Evolutionary conservation across 2,329 filamentous ascomycete species (phyloP).

Genomic region (Claviceps sorghi): DNA sequence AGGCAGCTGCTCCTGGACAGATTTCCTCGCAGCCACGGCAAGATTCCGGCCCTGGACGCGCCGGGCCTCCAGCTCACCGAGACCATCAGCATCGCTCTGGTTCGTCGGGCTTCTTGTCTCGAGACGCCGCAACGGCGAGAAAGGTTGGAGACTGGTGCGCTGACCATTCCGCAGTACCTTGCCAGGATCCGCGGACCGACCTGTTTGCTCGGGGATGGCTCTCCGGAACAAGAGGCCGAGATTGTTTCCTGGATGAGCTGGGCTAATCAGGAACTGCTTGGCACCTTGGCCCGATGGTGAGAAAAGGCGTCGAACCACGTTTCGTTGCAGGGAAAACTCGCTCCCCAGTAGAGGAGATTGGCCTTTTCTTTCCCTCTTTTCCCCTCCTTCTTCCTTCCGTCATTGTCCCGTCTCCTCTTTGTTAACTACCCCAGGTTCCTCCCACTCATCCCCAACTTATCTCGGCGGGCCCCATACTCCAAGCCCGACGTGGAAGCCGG

Average conservation of each 20-base stretch:
- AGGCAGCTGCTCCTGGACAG: background rate
- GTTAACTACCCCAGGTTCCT: background rate
- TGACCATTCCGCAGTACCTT: background rate
- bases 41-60: background rate
- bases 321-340: background rate
- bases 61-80: background rate
- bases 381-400: background rate
- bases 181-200: background rate
- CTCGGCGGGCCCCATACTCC: background rate
- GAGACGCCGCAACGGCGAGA: background rate
- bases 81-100: background rate
- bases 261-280: slow-evolving; percentile 1
- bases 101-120: background rate
- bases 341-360: no score
- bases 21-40: slow-evolving; percentile 1
- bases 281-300: background rate
- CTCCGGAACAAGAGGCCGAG: background rate
- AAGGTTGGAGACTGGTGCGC: background rate
- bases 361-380: background rate
- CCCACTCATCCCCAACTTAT: background rate
- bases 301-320: background rate
- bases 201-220: background rate
- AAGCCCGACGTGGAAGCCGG: background rate
- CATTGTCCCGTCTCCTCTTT: no score
- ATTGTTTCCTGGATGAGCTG: slow-evolving; percentile 1